Evolutionary conservation across 495 filamentous ascomycete genomes (phyloP).

Genomic region (Neurospora sp.): DNA sequence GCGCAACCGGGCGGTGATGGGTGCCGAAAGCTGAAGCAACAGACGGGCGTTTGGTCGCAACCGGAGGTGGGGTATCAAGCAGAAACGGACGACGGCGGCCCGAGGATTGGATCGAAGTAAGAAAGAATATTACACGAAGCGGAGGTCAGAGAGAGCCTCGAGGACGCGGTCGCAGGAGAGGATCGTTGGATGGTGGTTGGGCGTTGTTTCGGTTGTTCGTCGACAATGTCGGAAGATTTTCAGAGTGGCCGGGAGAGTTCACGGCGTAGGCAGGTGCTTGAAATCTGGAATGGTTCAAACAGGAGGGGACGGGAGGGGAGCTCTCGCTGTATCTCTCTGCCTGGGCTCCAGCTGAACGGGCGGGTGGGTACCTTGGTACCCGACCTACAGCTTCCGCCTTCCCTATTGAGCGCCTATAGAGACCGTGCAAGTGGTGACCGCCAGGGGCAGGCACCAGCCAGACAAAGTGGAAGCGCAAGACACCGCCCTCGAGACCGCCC

Average conservation of each 20-base stretch:
- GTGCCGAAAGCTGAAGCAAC: background rate
- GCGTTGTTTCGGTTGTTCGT: background rate
- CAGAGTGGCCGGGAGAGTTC: background rate
- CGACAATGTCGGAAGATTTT: conserved; percentile 6
- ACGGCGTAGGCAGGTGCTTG: background rate
- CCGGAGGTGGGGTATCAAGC: background rate
- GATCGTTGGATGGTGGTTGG: background rate
- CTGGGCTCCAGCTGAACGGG: background rate
- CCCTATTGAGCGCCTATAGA: background rate
- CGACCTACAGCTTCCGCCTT: background rate
- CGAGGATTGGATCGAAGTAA: background rate
- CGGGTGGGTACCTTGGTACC: background rate
- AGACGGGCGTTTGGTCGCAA: background rate
- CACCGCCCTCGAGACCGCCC: background rate
- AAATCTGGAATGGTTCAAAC: background rate
- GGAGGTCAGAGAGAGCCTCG: background rate
- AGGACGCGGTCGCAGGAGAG: background rate
- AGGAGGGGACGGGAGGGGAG: background rate
- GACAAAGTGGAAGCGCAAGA: background rate
- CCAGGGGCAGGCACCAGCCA: background rate
- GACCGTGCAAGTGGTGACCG: background rate
- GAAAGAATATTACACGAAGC: conserved; percentile 6
- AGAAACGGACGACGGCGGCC: background rate
- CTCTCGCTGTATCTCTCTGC: background rate
- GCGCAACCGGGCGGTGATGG: background rate